Conservation (phyloP, 805 yeast genomes). For the Metschnikowia lochheadii region DNA sequence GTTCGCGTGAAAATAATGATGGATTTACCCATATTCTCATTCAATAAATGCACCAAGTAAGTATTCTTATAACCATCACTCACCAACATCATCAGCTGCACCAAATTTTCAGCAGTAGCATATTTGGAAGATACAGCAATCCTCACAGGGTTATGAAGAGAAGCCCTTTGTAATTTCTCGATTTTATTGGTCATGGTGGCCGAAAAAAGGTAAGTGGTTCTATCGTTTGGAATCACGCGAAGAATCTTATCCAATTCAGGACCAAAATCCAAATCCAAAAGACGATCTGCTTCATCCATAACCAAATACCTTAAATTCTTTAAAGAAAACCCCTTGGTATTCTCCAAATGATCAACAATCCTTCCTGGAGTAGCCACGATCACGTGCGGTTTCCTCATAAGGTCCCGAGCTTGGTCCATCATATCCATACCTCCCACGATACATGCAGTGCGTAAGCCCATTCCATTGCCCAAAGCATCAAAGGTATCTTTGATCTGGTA, state of each 20-base stretch:
- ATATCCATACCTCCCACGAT: constrained; percentile 97
- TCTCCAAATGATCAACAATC: constrained; percentile 87
- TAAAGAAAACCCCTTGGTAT: constrained; percentile 84
- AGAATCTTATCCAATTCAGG: constrained; percentile 87
- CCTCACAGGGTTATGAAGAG: constrained; percentile 81
- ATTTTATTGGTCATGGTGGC: constrained; percentile 98
- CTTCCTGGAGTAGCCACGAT: constrained; percentile 96
- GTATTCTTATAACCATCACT: constrained; percentile 94
- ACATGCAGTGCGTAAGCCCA: constrained; percentile 89
- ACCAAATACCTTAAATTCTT: constrained; percentile 77
- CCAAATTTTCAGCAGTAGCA: constrained; percentile 90
- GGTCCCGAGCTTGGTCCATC: constrained; percentile 95
- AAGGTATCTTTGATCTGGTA: constrained; percentile 90
- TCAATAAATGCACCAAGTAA: constrained; percentile 71
- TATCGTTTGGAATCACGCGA: constrained; percentile 75
- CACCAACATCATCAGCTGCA: constrained; percentile 83
- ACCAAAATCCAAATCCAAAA: constrained; percentile 94
- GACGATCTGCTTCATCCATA: constrained; percentile 96
- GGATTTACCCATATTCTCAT: constrained; percentile 81
- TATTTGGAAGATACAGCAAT: constrained; percentile 86
- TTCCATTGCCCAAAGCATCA: constrained; percentile 83
- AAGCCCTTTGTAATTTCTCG: constrained; percentile 91
- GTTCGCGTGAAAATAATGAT: constrained; percentile 90
- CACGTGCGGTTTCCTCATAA: constrained; percentile 90
- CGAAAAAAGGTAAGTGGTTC: constrained; percentile 82